Conservation (phyloP, 257 asterid species). For the Lycium ferocissimum region DNA sequence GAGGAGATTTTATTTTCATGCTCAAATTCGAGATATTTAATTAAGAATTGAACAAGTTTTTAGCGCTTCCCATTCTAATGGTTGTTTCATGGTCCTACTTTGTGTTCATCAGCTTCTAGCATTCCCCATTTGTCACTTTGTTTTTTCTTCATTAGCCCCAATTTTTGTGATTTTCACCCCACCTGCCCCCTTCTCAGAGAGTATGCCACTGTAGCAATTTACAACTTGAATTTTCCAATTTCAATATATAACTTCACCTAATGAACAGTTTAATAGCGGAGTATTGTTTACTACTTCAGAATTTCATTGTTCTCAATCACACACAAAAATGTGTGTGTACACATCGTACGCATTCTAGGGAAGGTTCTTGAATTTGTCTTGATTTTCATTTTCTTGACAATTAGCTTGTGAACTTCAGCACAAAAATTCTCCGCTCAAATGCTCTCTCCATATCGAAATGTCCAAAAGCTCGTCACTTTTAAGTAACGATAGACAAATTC, state of each 20-base stretch:
- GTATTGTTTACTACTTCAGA: not conserved
- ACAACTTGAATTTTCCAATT: not conserved
- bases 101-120: not conserved
- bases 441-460: not conserved
- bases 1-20: not conserved
- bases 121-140: not conserved
- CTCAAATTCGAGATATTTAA: not conserved
- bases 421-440: not conserved
- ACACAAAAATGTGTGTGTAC: not conserved
- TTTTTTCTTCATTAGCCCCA: constrained; percentile 1
- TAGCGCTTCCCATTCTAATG: not conserved
- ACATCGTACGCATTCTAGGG: not conserved
- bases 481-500: not conserved
- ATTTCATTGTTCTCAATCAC: not conserved
- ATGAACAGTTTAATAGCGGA: not conserved
- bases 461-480: not conserved
- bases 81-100: constrained; percentile 4
- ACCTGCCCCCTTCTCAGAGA: not conserved
- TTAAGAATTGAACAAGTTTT: not conserved
- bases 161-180: not conserved
- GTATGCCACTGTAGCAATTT: not conserved
- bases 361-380: constrained; percentile 21
- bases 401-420: not conserved
- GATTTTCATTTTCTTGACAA: not conserved
- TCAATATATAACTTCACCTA: not conserved